These are phyloP conservation scores for Chytriomyces sp. DNA, from an alignment of 192 early-diverging fungal species.

Conservation along the genomic window DNA sequence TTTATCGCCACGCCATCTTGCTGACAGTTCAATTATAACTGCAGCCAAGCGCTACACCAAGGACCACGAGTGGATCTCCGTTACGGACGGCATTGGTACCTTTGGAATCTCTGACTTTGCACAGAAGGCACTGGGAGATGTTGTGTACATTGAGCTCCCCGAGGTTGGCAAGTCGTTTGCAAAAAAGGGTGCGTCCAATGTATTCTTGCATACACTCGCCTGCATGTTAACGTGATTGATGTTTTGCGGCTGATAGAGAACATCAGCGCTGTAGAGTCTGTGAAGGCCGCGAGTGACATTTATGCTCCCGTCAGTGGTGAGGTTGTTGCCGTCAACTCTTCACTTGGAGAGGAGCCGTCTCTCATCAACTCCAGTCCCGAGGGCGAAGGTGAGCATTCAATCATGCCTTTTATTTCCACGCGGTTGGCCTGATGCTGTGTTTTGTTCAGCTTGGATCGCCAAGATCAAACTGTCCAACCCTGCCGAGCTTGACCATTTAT, in stretches of 20 bases:
- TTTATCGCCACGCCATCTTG: too few species aligned
- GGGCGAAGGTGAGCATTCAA: constrained; percentile 59
- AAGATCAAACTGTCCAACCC: constrained; percentile 79
- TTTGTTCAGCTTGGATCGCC: constrained; percentile 80
- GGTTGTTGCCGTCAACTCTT: constrained; percentile 76
- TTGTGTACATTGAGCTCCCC: constrained; percentile 92
- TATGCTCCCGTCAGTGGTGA: constrained; percentile 84
- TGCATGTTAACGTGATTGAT: too few species aligned
- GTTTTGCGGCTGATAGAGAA: constrained; percentile 45
- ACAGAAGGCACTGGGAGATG: constrained; percentile 87
- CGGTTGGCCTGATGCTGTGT: not conserved
- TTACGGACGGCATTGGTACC: constrained; percentile 73
- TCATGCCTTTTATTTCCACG: not conserved
- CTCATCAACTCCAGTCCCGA: constrained; percentile 80
- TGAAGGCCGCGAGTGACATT: constrained; percentile 94
- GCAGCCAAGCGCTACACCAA: constrained; percentile 67
- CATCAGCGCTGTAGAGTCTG: constrained; percentile 88
- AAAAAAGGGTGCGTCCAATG: constrained; percentile 51
- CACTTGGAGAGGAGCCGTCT: constrained; percentile 66
- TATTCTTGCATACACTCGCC: not conserved
- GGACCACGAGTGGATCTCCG: constrained; percentile 91
- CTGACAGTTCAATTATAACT: too few species aligned
- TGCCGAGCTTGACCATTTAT: constrained; percentile 69
- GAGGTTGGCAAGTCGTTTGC: constrained; percentile 65
- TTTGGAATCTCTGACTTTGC: constrained; percentile 93